A percentile compares a stretch with the other conserved stretches of the same genome.
These are phyloP conservation scores for Cutaneotrichosporon mucoides DNA, from an alignment of 1,284 basidiomycete species.

Conservation along the genomic window DNA sequence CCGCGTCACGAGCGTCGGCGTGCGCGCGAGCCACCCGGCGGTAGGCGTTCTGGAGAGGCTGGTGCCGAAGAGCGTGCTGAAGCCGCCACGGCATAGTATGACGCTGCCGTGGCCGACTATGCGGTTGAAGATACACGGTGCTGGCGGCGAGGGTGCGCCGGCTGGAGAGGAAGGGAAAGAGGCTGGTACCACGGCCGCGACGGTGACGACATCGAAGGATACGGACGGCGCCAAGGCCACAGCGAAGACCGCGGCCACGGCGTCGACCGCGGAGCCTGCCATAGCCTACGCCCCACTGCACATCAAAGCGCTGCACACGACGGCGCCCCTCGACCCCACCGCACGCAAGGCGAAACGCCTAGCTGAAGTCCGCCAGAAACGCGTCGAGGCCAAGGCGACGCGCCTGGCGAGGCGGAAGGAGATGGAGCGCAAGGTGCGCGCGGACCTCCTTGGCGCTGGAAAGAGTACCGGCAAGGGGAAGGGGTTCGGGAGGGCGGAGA, in stretches of 20 bases:
- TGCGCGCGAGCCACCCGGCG: conserved; percentile 47
- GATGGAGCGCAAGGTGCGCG: conserved; percentile 10
- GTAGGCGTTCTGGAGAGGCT: conserved; percentile 22
- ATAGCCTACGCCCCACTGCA: conserved; percentile 61
- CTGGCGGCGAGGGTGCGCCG: too few relatives aligned
- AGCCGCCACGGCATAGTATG: conserved; percentile 37
- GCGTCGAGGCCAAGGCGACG: conserved; percentile 49
- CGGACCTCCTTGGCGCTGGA: neutral
- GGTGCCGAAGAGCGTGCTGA: conserved; percentile 34
- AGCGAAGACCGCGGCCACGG: neutral
- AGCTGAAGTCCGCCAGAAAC: conserved; percentile 57
- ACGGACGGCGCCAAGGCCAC: neutral
- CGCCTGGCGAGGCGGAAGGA: conserved; percentile 32
- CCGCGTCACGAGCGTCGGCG: conserved; percentile 63
- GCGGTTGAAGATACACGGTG: conserved; percentile 20
- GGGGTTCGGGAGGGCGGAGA: too few relatives aligned
- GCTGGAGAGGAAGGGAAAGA: neutral
- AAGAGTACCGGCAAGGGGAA: too few relatives aligned
- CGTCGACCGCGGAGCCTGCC: conserved; percentile 4
- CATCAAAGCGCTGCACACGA: conserved; percentile 79
- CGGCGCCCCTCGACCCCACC: conserved; percentile 72
- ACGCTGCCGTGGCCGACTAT: conserved; percentile 50
- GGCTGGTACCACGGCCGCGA: neutral
- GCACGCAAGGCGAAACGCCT: conserved; percentile 62
- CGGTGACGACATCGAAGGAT: neutral